Evolutionary conservation across 257 asterid genomes (phyloP), one percentile per base, ranked within the genome.

Genomic region (Nyctanthes arbortristis): DNA sequence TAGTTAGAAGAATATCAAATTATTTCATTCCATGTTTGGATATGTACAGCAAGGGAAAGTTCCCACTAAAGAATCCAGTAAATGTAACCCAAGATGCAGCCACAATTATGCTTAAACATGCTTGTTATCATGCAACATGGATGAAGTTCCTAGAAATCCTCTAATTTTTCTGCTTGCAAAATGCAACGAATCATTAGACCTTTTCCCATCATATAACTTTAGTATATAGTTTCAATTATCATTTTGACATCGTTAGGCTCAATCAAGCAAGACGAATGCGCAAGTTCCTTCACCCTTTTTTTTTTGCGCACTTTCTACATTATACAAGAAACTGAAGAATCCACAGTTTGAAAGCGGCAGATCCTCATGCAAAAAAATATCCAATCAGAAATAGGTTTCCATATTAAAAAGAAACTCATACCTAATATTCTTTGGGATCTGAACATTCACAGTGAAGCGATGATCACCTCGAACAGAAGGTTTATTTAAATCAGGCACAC

Each of bases 401-500:
- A 59, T 62, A 24, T 36, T 49, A 67, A 36, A 30, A 36, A 65
- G 43, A n/a, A n/a, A 40, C 24, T 24, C 81, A 65, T 62, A 93
- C 99, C 99, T 91, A 72, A 88, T 84, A 31, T 71, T 76, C 65
- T 85, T 85, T 12, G 99, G 99, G 77, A 94, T 89, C 75, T 61
- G 85, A 80, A 94, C 85, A 63, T 82, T 87, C 82, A 91, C 92
- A 36, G 79, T 78, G 82, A 94, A 94, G 78, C 79, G 80, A 79
- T 94, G 99, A 86, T 94, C 88, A n/a, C 97, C 97, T 78, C 99
- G 85, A 54, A 61, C 73, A 55, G 87, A 86, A 70, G 96, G 96
- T 64, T 74, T 89, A 65, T 87, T 87, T 60, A 91, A 77, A 52
- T 87, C 82, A 40, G 99, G 99, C 67, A 94, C 99, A 69, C 99